Evolutionary conservation across 2,329 filamentous ascomycete species (phyloP), one percentile per base, ranked within the genome.

Genomic region (Calonectria leucothoes): DNA sequence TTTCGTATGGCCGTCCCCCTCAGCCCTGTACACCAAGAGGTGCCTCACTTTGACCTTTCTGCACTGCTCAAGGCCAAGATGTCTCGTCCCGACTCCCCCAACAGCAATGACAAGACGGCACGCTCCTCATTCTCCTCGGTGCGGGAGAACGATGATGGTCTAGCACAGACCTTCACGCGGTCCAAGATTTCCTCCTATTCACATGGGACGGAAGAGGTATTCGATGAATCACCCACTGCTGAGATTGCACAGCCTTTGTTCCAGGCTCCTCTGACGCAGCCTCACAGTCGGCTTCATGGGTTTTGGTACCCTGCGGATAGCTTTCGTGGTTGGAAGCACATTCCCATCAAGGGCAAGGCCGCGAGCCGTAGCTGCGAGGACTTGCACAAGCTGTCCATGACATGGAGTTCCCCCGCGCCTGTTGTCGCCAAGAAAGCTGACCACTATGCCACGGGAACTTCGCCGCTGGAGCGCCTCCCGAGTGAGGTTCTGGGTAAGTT

Each of bases 401-500:
- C 88, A 59, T 92, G 90, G 89, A 88, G 88, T 71, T 83, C 85
- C 64, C 84, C 86, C 25, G 77, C 83, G 17, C 74, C 81, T 77
- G 76, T 81, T 69, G 76, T 82, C 73, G 80, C 82, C 74, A 84
- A 84, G 75, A 66, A 72, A 6, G 49, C 69, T n/a, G 75, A 80
- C 69, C 75, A 72, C 66, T 82, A 82, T 73, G 77, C 82, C 27
- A 83, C 87, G n/a, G 90, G 90, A 70, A 81, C 86, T 27, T 86
- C 93, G 27, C 87, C 89, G 31, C 85, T 96, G 49, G 94, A 95
- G 86, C 90, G 83, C 74, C 87, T 96, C 10, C 94, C 94, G 0
- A 87, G 89, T 66, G 94, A 95, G 84, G 86, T 95, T 76, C 89
- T 94, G 71, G 90, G 93, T 95, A 88, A 85, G 92, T 80, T 63